Evolutionary conservation across 345 rosid species (phyloP).

Genomic region (Draba incana): DNA sequence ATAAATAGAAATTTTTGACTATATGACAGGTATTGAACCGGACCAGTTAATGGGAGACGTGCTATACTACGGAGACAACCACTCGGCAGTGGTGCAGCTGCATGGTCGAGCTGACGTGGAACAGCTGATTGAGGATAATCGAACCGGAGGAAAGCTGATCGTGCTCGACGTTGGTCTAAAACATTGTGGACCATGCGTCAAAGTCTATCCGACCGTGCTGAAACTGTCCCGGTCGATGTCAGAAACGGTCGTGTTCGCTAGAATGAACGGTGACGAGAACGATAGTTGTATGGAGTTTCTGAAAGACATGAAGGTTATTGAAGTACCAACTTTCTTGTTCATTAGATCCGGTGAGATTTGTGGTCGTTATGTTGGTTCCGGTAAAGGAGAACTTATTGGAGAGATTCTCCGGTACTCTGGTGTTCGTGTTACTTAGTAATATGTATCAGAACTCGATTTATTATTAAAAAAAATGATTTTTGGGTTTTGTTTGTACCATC

Average conservation of each 20-base stretch:
- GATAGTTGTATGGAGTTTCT: conserved; percentile 91
- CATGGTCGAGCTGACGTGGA: conserved; percentile 75
- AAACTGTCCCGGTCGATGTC: conserved; percentile 80
- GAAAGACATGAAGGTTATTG: conserved; percentile 78
- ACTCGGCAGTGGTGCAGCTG: conserved; percentile 78
- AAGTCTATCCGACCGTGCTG: conserved; percentile 87
- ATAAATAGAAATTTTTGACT: conserved; percentile 6
- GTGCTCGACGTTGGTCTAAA: conserved; percentile 91
- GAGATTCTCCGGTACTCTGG: conserved; percentile 92
- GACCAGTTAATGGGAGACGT: conserved; percentile 85
- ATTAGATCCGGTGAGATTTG: conserved; percentile 71
- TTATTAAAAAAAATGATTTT: neutral
- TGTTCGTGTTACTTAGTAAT: conserved; percentile 68
- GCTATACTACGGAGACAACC: conserved; percentile 90
- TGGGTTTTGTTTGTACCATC: conserved; percentile 20
- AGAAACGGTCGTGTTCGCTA: conserved; percentile 71
- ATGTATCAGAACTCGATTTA: conserved; percentile 22
- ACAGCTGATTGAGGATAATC: conserved; percentile 71
- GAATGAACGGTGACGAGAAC: conserved; percentile 97
- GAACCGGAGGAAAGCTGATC: conserved; percentile 65
- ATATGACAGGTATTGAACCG: conserved; percentile 61
- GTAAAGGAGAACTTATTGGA: conserved; percentile 94
- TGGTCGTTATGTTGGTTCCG: conserved; percentile 91
- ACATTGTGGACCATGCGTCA: conserved; percentile 93
- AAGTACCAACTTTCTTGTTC: conserved; percentile 90